Evolutionary conservation across 768 basidiomycete genomes (phyloP).

Genomic region (Boletus rex-veris): DNA sequence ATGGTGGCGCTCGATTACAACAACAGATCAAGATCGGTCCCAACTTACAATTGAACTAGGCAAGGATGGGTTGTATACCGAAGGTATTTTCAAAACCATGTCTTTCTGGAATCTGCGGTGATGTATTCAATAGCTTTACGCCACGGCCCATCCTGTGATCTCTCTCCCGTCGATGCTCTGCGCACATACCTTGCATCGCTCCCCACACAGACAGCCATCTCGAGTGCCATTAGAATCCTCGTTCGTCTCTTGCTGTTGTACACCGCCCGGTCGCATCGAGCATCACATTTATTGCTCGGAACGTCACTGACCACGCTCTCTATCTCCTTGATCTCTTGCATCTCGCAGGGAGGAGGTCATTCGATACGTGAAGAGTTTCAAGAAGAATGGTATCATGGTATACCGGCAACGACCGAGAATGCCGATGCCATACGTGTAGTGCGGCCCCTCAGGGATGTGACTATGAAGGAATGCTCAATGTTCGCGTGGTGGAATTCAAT

Average conservation of each 20-base stretch:
- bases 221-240: conserved; percentile 54
- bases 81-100: conserved; percentile 17
- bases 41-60: conserved; percentile 45
- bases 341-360: conserved; percentile 76
- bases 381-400: conserved; percentile 59
- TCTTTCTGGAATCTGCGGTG: neutral
- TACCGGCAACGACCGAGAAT: conserved; percentile 3
- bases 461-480: conserved; percentile 73
- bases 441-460: conserved; percentile 68
- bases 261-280: conserved; percentile 51
- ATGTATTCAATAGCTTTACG: conserved; percentile 20
- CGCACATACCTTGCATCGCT: conserved; percentile 58
- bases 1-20: conserved; percentile 60
- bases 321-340: conserved; percentile 66
- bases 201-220: conserved; percentile 71
- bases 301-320: conserved; percentile 78
- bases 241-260: conserved; percentile 68
- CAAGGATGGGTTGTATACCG: conserved; percentile 46
- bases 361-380: conserved; percentile 62
- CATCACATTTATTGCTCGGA: conserved; percentile 78
- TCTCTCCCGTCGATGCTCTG: conserved; percentile 32
- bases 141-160: conserved; percentile 6
- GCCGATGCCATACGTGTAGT: conserved; percentile 44
- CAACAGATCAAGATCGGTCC: conserved; percentile 20
- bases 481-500: conserved; percentile 75